Base-by-base conservation (phyloP, 2,329 filamentous ascomycete genomes). In the Diaporthe australafricana region DNA sequence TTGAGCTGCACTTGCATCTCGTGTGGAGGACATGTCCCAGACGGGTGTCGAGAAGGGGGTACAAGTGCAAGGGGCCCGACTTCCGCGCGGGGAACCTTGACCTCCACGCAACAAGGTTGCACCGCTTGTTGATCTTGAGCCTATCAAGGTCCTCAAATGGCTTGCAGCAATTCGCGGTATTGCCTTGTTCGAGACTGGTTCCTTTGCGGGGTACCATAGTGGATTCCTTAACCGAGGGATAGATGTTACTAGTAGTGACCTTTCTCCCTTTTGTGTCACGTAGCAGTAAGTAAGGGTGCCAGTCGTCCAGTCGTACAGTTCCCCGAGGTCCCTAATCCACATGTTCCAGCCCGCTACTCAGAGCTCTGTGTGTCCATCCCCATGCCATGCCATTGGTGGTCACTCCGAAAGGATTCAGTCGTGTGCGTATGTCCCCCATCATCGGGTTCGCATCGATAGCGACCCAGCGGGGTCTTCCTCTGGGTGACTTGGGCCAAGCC, bases 71-170 rank as follows among this genome's bases (percentile, higher is more conserved):
- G 22, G 55, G 22, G n/a, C 55, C 55, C 27, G 9, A 25, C 25
- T 42, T 22, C 40, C 22, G 27, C 60, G 60, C 60, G 60, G 60
- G 60, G 60, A 63, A 63, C 60, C 60, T 42, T 63, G 60, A 35
- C 20, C 25, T 32, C 12, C 60, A 63, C 60, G 60, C 60, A 48
- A 35, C 27, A 32, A 63, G 60, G 60, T 63, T 63, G 60, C 60
- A 63, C n/a, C 42, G n/a, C 60, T 48, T 48, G 30, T 17, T 25
- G 12, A 6, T 35, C 20, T 35, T 17, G 60, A 48, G 42, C 60
- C 27, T 63, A 63, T 48, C 27, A 63, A 63, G 20, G n/a, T 9
- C 42, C 5, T 25, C 27, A 20, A 35, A 27, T 11, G 27, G 17
- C 27, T 16, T 35, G 60, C 60, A 63, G 60, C 32, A 27, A 25